These are phyloP conservation scores for Talaromyces ruber DNA, from an alignment of 495 filamentous ascomycete genomes.

Conservation along the genomic window DNA sequence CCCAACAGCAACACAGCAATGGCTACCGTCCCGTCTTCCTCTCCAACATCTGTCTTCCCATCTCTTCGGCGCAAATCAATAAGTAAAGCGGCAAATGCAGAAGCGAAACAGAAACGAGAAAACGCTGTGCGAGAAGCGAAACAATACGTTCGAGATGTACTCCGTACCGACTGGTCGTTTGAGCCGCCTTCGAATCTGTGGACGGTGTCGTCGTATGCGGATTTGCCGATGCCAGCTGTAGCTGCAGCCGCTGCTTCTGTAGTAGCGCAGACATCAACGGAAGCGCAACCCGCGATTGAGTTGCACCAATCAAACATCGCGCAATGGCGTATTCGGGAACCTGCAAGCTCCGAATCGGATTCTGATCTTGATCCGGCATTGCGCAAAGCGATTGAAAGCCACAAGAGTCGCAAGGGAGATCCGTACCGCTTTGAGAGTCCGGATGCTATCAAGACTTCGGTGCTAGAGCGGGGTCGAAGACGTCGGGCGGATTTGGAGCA, in stretches of 20 bases:
- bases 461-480: slow-evolving; percentile 46
- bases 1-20: slow-evolving; percentile 5
- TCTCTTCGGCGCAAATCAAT: slow-evolving; percentile 6
- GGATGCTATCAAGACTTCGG: slow-evolving; percentile 44
- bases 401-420: slow-evolving; percentile 7
- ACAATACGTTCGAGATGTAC: slow-evolving; percentile 29
- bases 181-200: slow-evolving; percentile 13
- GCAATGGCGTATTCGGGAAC: slow-evolving; percentile 36
- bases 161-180: slow-evolving; percentile 37
- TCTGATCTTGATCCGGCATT: slow-evolving; percentile 15
- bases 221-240: slow-evolving; percentile 3
- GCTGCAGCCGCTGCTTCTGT: background rate
- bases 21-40: slow-evolving; percentile 13
- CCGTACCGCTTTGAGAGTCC: slow-evolving; percentile 59
- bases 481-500: slow-evolving; percentile 53
- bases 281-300: background rate
- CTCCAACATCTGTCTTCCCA: slow-evolving; percentile 11
- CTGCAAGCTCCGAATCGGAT: slow-evolving; percentile 35
- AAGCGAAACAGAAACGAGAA: slow-evolving; percentile 24
- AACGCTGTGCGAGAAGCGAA: slow-evolving; percentile 35
- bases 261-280: background rate
- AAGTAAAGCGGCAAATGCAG: background rate
- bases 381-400: background rate
- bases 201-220: slow-evolving; percentile 10
- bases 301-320: slow-evolving; percentile 5